Evolutionary conservation across 176 grass and related monocot genomes (phyloP).

Genomic region (Avena insularis): DNA sequence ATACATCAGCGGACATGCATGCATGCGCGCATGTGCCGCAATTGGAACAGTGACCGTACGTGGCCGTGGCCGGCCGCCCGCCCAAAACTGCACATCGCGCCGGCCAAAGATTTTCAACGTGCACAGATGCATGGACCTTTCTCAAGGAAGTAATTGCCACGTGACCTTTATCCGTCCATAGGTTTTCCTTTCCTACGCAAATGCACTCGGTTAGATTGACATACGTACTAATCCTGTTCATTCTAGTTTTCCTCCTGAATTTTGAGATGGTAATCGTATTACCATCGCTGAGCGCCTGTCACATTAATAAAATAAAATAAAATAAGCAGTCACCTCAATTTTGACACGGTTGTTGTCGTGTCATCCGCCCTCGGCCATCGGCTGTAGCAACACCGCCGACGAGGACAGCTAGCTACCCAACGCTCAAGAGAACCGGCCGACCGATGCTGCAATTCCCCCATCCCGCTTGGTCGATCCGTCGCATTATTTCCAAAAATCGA

Average conservation of each 20-base stretch:
- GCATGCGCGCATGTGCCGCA: not conserved
- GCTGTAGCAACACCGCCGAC: not conserved
- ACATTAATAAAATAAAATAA: too few relatives aligned
- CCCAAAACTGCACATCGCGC: not conserved
- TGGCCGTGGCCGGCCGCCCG: not conserved
- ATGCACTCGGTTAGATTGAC: not conserved
- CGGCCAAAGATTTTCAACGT: not conserved
- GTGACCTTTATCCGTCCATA: not conserved
- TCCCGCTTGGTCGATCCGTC: not conserved
- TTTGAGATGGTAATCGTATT: not conserved
- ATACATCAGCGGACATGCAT: not conserved
- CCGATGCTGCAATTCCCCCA: not conserved
- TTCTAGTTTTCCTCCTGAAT: too few relatives aligned
- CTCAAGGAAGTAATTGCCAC: constrained; percentile 4
- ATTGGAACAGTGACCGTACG: not conserved
- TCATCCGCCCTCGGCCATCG: not conserved
- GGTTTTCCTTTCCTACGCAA: not conserved
- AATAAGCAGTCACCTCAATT: not conserved
- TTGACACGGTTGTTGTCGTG: not conserved
- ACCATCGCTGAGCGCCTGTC: too few relatives aligned
- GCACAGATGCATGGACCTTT: not conserved
- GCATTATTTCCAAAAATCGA: not conserved
- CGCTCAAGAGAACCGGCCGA: not conserved
- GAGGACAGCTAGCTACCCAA: not conserved
- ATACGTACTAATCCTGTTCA: too few relatives aligned